Base-by-base conservation (phyloP, 495 filamentous ascomycete species). In the Friedmanniomyces simplex region DNA sequence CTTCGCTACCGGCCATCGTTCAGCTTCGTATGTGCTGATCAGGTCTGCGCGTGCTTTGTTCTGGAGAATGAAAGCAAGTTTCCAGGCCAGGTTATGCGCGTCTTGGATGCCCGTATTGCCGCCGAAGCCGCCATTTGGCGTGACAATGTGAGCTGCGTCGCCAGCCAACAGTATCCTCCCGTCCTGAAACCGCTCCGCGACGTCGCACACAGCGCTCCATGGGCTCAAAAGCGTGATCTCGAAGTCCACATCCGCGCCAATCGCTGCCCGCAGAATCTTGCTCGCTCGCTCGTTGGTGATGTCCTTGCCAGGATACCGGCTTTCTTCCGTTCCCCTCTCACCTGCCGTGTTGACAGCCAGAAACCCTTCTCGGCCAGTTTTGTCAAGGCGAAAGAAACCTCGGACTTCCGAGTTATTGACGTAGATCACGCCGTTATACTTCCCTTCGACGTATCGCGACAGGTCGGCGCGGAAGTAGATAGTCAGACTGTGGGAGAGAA, bases 31-130 rank as follows among this genome's bases (percentile, higher is more conserved):
- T 16, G 54, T 49, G 7, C 24, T 20, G 2, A 49, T 49, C 20
- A 49, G 46, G 2, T 49, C 37, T 13, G n/a, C 34, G 21, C 36
- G 37, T 2, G 43, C 54, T 48, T 48, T 49, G 20, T 39, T 25
- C 21, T 57, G 54, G 13, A 57, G 43, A 25, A 43, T 14, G 25
- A 48, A 34, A 12, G 43, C 54, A 13, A 57, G 21, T 20, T 57
- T 57, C 54, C 54, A 57, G 22, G 54, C 54, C n/a, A 57, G 25
- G 22, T 57, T 57, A n/a, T 57, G 54, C 14, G 54, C 55, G 26
- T 58, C 55, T 32, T 58, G 55, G 16, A 58, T 42, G 34, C 55
- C 55, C 3, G 55, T 58, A 22, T 58, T 58, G 7, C 46, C 48
- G 48, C 55, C 55, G 21, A 26, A 52, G 4, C 55, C 55, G 30